Conservation (phyloP, 2,329 filamentous ascomycete species). For the Albifimbria verrucaria region DNA sequence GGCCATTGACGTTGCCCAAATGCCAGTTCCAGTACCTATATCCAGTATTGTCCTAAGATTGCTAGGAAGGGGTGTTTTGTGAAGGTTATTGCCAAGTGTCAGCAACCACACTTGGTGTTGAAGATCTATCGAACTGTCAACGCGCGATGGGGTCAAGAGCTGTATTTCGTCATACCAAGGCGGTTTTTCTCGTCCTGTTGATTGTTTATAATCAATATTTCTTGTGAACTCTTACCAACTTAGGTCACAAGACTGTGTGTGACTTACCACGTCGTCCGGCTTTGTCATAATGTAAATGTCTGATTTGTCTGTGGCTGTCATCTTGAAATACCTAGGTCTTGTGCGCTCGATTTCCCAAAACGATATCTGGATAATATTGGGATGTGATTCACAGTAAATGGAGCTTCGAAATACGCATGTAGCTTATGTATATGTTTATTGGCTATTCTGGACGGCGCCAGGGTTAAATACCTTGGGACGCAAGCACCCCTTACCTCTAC, state of each 20-base stretch:
- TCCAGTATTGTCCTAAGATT: not conserved
- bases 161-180: not conserved
- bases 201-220: not conserved
- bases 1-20: not conserved
- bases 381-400: not conserved
- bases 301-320: not conserved
- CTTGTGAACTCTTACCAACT: not conserved
- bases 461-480: not conserved
- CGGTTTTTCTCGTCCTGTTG: not conserved
- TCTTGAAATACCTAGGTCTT: not conserved
- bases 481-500: no score
- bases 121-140: not conserved
- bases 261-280: not conserved
- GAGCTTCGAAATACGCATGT: not conserved
- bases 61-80: not conserved
- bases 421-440: not conserved
- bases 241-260: no score
- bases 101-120: not conserved
- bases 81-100: not conserved
- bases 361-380: not conserved
- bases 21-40: not conserved
- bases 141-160: not conserved
- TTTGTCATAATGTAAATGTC: not conserved
- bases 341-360: not conserved
- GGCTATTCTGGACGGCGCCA: not conserved